Evolutionary conservation across 495 filamentous ascomycete species (phyloP), one percentile per base, ranked within the genome.

Genomic region (Copromyces sp.): DNA sequence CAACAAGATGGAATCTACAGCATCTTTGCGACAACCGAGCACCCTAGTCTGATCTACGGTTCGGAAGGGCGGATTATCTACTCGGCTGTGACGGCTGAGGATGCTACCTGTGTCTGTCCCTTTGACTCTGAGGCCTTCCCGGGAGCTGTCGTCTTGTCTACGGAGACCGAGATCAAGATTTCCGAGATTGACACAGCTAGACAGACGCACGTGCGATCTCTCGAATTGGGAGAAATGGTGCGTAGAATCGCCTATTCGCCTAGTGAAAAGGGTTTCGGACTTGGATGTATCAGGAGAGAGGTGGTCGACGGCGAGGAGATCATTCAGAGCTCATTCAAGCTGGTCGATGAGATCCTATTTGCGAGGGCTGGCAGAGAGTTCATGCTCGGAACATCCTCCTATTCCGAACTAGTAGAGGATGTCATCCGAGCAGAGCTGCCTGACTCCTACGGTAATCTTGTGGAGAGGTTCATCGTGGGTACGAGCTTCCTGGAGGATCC

Each of bases 61-160:
- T 89, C 90, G 7, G 93, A 98, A 77, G 93, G 91, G 1, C 87
- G 94, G 12, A 90, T 97, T 38, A 90, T 97, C 8, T 99, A 95
- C 84, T 97, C 94, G 20, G 93, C 96, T 2, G 91, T 98, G n/a
- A 98, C 97, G 69, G 94, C 94, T 2, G 93, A 97, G 75, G 89
- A 93, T 68, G 91, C 94, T 6, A 88, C 89, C 6, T 90, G 88
- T 44, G 86, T 98, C 38, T 95, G 92, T 75, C 85, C 92, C 8
- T 94, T 99, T 74, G 87, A 98, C 80, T 81, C 89, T 16, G 89
- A 90, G 73, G 91, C 91, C 0, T 99, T 92, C 75, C 94, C 95
- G 4, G 86, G 86, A 42, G 89, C 92, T 14, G 90, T 98, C 45
- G 91, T 91, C 3, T 87, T 98, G 41, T 93, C 94, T 7, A 95